A percentile compares a stretch with the other conserved stretches of the same genome.
These are phyloP conservation scores for Exophiala lecanii-corni DNA, from an alignment of 2,329 filamentous ascomycete species.

Conservation along the genomic window DNA sequence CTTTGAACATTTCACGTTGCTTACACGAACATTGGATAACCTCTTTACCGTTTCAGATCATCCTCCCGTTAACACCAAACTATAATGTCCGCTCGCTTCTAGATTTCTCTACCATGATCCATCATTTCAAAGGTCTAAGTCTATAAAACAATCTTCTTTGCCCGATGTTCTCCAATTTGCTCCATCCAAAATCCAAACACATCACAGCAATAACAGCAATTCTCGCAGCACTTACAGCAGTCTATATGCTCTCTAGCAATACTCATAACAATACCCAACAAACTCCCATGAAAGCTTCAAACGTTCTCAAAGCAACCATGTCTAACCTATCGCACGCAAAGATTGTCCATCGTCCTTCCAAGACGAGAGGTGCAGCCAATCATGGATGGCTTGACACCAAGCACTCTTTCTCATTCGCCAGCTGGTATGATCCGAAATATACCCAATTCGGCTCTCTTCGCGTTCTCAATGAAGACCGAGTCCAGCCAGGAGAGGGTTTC, in stretches of 20 bases:
- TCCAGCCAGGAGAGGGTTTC: slow-evolving; percentile 69
- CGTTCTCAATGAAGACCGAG: slow-evolving; percentile 85
- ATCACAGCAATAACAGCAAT: slow-evolving; percentile 20
- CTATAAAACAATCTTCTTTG: slow-evolving; percentile 18
- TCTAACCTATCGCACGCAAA: slow-evolving; percentile 62
- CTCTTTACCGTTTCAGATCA: slow-evolving; percentile 1
- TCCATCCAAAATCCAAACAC: slow-evolving; percentile 20
- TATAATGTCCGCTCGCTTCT: slow-evolving; percentile 17
- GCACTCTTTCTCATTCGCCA: slow-evolving; percentile 80
- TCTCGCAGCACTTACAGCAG: slow-evolving; percentile 17
- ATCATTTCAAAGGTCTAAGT: slow-evolving; percentile 19
- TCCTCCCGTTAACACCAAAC: slow-evolving; percentile 2
- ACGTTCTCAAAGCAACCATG: slow-evolving; percentile 45
- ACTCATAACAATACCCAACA: slow-evolving; percentile 8
- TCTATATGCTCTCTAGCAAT: slow-evolving; percentile 20
- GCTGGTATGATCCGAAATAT: slow-evolving; percentile 63
- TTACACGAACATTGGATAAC: slow-evolving; percentile 21
- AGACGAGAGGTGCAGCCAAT: slow-evolving; percentile 68
- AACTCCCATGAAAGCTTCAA: slow-evolving; percentile 22
- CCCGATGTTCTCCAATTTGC: slow-evolving; percentile 20
- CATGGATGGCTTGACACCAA: slow-evolving; percentile 86
- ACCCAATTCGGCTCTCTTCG: slow-evolving; percentile 70
- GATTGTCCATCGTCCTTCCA: slow-evolving; percentile 69
- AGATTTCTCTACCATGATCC: slow-evolving; percentile 18
- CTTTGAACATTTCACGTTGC: slow-evolving; percentile 4